Evolutionary conservation across 192 early-diverging fungal species (phyloP).

Genomic region (Fimicolochytrium jonesii): DNA sequence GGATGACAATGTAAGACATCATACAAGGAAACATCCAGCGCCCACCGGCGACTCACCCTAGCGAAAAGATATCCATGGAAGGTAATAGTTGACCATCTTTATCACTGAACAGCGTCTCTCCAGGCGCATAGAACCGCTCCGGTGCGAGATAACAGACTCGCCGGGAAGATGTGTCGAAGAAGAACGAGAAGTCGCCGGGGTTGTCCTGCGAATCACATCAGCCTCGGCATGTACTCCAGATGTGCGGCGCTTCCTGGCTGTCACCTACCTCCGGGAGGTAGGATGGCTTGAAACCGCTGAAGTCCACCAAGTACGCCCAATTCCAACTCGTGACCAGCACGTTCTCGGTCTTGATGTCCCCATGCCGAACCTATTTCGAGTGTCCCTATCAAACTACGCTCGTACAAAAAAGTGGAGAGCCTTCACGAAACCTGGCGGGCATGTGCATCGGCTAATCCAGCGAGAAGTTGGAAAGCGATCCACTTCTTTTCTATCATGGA

Average conservation of each 20-base stretch:
- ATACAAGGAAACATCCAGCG: background rate
- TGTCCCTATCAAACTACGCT: too few relatives aligned
- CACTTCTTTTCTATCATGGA: conserved; percentile 84
- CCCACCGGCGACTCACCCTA: conserved; percentile 71
- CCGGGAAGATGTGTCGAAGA: conserved; percentile 88
- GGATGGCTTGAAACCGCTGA: conserved; percentile 88
- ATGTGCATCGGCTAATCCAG: conserved; percentile 77
- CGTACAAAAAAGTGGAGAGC: too few relatives aligned
- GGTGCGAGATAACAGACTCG: conserved; percentile 93
- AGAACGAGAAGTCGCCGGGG: conserved; percentile 93
- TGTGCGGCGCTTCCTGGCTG: too few relatives aligned
- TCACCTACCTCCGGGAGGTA: conserved; percentile 77
- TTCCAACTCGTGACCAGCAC: conserved; percentile 94
- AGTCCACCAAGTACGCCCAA: conserved; percentile 86
- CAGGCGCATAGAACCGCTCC: conserved; percentile 84
- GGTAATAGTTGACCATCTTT: conserved; percentile 43
- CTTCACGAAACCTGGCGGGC: conserved; percentile 50
- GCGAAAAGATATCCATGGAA: conserved; percentile 93
- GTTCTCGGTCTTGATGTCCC: conserved; percentile 96
- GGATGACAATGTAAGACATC: conserved; percentile 46
- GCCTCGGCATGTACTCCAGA: too few relatives aligned
- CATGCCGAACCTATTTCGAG: conserved; percentile 71
- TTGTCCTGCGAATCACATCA: conserved; percentile 63
- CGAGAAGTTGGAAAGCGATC: conserved; percentile 87
- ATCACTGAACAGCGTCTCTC: conserved; percentile 32